These are phyloP conservation scores for Paramarasmius palmivorus DNA, from an alignment of 1,284 basidiomycete genomes.

Conservation along the genomic window DNA sequence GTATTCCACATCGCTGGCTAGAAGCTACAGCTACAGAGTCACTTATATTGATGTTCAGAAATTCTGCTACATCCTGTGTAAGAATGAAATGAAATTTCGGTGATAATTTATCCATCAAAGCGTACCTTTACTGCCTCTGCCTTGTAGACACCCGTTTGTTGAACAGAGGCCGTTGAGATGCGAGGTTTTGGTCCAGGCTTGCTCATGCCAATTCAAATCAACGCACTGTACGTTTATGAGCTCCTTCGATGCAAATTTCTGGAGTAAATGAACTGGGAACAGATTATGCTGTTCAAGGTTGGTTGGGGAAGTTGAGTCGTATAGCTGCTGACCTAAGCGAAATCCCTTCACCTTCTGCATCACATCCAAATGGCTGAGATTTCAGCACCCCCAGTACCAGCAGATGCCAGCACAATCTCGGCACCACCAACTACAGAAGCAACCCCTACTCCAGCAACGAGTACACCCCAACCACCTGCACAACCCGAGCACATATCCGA, in stretches of 20 bases:
- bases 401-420: constrained; percentile 4
- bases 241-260: no score
- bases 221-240: no score
- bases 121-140: constrained; percentile 64
- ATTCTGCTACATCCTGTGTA: constrained; percentile 88
- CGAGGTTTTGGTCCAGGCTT: constrained; percentile 38
- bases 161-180: constrained; percentile 32
- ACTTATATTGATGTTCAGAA: constrained; percentile 78
- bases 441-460: constrained; percentile 24
- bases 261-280: no score
- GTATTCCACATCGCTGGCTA: constrained; percentile 97
- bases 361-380: background rate
- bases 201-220: no score
- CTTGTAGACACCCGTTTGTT: constrained; percentile 65
- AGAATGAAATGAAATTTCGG: constrained; percentile 15
- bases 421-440: constrained; percentile 28
- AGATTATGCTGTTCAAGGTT: no score
- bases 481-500: constrained; percentile 63
- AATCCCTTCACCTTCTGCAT: background rate
- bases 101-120: constrained; percentile 9
- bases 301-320: background rate
- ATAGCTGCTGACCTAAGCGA: background rate
- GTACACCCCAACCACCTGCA: constrained; percentile 28
- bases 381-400: background rate
- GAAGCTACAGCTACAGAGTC: constrained; percentile 80